Percentiles rank a stretch among this genome's conserved stretches.
Evolutionary conservation across 2,329 filamentous ascomycete species (phyloP).

Genomic region (Ascochyta viciae-villosae): DNA sequence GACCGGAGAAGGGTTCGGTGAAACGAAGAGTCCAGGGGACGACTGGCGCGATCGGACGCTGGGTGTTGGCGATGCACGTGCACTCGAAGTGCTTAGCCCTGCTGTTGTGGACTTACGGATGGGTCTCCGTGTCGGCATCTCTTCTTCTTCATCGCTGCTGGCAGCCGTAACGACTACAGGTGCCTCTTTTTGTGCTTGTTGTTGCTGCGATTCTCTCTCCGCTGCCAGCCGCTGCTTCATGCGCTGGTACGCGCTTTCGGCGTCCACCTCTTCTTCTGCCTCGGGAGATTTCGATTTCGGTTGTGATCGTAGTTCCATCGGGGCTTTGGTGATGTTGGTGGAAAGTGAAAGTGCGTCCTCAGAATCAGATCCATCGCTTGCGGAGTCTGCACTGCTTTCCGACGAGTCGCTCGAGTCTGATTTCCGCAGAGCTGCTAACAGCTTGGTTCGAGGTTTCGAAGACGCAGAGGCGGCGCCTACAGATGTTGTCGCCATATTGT

Average conservation of each 20-base stretch:
- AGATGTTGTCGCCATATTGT: neutral
- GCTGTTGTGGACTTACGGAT: slow-evolving; percentile 21
- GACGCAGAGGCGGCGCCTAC: neutral
- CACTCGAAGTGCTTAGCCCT: slow-evolving; percentile 22
- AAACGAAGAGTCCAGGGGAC: slow-evolving; percentile 66
- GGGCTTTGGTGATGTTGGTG: slow-evolving; percentile 37
- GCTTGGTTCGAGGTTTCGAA: slow-evolving; percentile 25
- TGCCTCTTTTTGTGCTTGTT: slow-evolving; percentile 17
- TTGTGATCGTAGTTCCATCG: neutral
- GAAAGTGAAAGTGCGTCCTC: slow-evolving; percentile 34
- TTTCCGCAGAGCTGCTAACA: slow-evolving; percentile 33
- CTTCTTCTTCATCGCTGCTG: slow-evolving; percentile 40
- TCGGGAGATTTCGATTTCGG: slow-evolving; percentile 11
- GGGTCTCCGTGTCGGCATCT: slow-evolving; percentile 34
- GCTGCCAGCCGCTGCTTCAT: slow-evolving; percentile 55
- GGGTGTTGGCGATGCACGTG: slow-evolving; percentile 24
- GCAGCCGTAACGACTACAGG: slow-evolving; percentile 12
- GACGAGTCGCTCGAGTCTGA: slow-evolving; percentile 32
- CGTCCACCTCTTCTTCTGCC: slow-evolving; percentile 38
- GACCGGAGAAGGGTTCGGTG: slow-evolving; percentile 52
- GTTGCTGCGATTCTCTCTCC: slow-evolving; percentile 25
- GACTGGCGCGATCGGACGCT: slow-evolving; percentile 41
- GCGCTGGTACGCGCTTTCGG: slow-evolving; percentile 55
- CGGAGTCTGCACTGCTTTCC: slow-evolving; percentile 52
- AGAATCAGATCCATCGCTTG: slow-evolving; percentile 35